Conservation (phyloP, 108 stramenopile genomes). For the Asterionellopsis glacialis region DNA sequence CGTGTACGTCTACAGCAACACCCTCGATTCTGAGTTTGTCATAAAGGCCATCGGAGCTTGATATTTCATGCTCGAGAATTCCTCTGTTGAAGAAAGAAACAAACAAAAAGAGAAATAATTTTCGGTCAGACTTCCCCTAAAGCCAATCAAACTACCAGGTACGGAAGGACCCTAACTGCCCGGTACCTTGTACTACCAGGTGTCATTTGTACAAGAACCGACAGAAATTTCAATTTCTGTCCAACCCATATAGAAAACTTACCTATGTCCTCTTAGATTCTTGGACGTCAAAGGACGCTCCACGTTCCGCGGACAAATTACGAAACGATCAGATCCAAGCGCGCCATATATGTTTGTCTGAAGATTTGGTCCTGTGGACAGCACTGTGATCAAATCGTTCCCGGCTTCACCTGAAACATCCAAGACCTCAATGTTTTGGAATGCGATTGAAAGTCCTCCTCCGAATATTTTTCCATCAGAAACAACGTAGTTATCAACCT, state of each 20-base stretch:
- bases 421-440: constrained; percentile 21
- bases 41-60: constrained; percentile 17
- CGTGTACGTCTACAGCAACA: too few species aligned
- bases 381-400: constrained; percentile 23
- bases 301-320: too few species aligned
- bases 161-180: too few species aligned
- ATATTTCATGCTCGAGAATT: constrained; percentile 23
- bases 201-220: too few species aligned
- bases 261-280: too few species aligned
- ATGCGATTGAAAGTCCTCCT: constrained; percentile 26
- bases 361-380: constrained; percentile 14
- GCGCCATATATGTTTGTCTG: too few species aligned
- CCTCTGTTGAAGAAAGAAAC: constrained; percentile 28
- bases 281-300: too few species aligned
- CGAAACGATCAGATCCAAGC: too few species aligned
- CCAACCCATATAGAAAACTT: too few species aligned
- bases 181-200: too few species aligned
- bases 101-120: neutral
- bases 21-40: constrained; percentile 4
- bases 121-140: constrained; percentile 7
- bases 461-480: constrained; percentile 29
- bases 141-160: too few species aligned
- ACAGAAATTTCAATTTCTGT: too few species aligned
- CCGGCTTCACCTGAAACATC: constrained; percentile 28
- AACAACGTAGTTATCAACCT: constrained; percentile 26